Evolutionary conservation across 257 asterid species (phyloP), one percentile per base, ranked within the genome.

Genomic region (Phtheirospermum japonicum): DNA sequence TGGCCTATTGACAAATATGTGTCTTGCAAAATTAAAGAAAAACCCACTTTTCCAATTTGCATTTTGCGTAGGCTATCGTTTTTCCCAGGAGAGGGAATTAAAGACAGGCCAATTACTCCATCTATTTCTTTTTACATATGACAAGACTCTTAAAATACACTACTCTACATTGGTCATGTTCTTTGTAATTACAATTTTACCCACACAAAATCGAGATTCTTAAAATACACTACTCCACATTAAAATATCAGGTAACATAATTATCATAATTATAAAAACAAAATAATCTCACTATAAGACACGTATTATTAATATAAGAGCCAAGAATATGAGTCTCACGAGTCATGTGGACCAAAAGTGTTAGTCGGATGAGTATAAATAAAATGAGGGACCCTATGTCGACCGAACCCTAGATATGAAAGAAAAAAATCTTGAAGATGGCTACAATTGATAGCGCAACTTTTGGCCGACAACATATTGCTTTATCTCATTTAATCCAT

Each of bases 381-480:
- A 34, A 32, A 39, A 5, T 32, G 65, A 19, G 54, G 70, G 61
- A 59, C 61, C 65, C 16, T 33, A 0, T 55, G 62, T 14, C 2
- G 52, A 50, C 17, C 37, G 16, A 63, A 57, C 55, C 67, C 53
- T 64, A 54, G 61, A 26, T 62, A 5, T 9, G 18, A 55, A 11
- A 45, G 18, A 32, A 40, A 14, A n/a, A 64, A 39, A 68, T 63
- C 57, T 68, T 64, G 36, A 59, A 64, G 65, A 68, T 30, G 19
- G 68, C 50, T 20, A 56, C 59, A 64, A 51, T 45, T 55, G 72
- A 64, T 55, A 46, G 72, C 37, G 31, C 33, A 28, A 43, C 72
- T 74, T 74, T 74, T 70, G 75, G 70, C 75, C 79, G 75, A 74
- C 79, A 74, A 48, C 72, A 50, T 65, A 33, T 65, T 74, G 70